A percentile compares a stretch with the other conserved stretches of the same genome.
Evolutionary conservation across 108 stramenopile genomes (phyloP).

Genomic region (Nitzschia inconspicua): DNA sequence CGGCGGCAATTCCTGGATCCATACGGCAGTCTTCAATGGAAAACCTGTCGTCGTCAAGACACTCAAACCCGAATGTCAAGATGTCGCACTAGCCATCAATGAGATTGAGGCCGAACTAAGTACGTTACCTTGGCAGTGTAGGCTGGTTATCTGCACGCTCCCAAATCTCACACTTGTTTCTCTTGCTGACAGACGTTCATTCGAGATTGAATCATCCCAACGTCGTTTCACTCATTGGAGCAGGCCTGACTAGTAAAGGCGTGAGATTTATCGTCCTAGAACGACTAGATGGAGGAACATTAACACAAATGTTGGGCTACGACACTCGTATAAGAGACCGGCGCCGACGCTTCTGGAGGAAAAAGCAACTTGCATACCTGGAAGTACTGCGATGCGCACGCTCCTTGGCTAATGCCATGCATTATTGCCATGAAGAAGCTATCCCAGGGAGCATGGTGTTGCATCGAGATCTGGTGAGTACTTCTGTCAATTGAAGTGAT

Average conservation of each 20-base stretch:
- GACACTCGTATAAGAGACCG: constrained; percentile 89
- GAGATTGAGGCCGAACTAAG: constrained; percentile 87
- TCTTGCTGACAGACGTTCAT: constrained; percentile 47
- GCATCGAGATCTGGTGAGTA: constrained; percentile 83
- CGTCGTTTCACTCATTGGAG: constrained; percentile 76
- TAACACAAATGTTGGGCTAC: constrained; percentile 87
- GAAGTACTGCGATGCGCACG: constrained; percentile 74
- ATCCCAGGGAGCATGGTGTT: constrained; percentile 82
- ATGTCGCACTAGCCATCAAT: constrained; percentile 82
- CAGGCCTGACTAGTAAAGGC: constrained; percentile 75
- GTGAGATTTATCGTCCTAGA: constrained; percentile 87
- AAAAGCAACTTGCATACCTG: constrained; percentile 70
- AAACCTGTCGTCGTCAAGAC: constrained; percentile 87
- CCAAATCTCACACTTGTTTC: not conserved
- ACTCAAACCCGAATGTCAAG: constrained; percentile 88
- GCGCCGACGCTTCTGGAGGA: constrained; percentile 84
- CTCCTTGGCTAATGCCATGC: constrained; percentile 73
- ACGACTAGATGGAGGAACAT: constrained; percentile 87
- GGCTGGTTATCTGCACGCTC: not conserved
- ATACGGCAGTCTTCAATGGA: constrained; percentile 78
- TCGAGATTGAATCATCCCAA: constrained; percentile 73
- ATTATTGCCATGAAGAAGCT: constrained; percentile 79
- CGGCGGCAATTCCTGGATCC: constrained; percentile 91
- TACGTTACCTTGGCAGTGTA: constrained; percentile 5
- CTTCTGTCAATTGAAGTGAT: not conserved